Evolutionary conservation across 192 early-diverging fungal genomes (phyloP), one percentile per base, ranked within the genome.

Genomic region (Coemansia nantahalensis): DNA sequence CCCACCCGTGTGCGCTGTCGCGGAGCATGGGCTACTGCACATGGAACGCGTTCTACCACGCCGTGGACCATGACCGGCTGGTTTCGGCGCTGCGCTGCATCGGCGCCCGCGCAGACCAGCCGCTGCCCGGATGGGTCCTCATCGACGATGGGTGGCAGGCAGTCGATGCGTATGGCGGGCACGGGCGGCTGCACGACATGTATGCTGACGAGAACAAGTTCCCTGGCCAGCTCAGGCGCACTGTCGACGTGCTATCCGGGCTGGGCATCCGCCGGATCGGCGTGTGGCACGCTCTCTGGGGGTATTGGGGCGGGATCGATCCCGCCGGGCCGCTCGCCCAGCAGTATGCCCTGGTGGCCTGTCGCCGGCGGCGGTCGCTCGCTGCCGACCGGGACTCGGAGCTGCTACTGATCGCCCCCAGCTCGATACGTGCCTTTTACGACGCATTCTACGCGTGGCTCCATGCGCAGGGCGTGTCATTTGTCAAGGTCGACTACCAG

Each of bases 121-220:
- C 60, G 28, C 16, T 46, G 35, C 70, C 59, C 2, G 54, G 37
- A 5, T 73, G 70, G 69, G 50, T 80, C 3, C 38, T 80, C 14
- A 54, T 83, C 24, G 80, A 83, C 55, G 82, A 83, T 41, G 80
- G 80, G n/a, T 83, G 80, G 78, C 74, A 80, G 51, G 22, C 37
- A 11, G 48, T 68, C 3, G 50, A 41, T 2, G 22, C 38, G 16
- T 61, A 62, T 11, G 41, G 49, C 15, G 47, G 45, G 9, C 23
- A 50, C 23, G 68, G 54, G 13, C 52, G 48, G 42, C 41, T 83
- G 9, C 21, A 23, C 30, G 60, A 61, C 19, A 69, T 78, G 30
- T 58, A 39, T 10, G 59, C 78, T 16, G 48, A 77, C 52, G 28
- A 17, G 10, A 24, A 51, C 24, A 71, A 76, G 10, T 83, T 81